phyloP scores from a whole-genome alignment of 306 rosid genomes.

The Aeschynomene evenia region DNA sequence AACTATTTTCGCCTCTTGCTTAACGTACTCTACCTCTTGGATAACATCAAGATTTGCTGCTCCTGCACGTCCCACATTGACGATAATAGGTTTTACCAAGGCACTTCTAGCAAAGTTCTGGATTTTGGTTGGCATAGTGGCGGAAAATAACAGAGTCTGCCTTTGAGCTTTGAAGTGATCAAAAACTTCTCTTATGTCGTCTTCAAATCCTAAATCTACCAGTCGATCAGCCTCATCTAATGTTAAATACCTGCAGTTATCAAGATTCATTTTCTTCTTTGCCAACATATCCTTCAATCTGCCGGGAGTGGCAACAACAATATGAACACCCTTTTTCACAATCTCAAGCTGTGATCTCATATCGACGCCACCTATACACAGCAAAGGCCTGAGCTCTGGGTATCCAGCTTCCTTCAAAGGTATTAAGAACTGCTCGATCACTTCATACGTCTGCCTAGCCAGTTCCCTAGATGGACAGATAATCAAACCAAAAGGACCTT shows the following conservation, averaged over 20 bases:
- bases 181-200: background rate
- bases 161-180: background rate
- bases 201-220: background rate
- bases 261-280: background rate
- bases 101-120: background rate
- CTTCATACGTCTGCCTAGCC: conserved; percentile 80
- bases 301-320: conserved; percentile 63
- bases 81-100: background rate
- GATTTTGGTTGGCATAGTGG: background rate
- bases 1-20: conserved; percentile 74
- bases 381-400: conserved; percentile 71
- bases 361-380: conserved; percentile 81
- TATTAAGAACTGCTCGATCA: conserved; percentile 58
- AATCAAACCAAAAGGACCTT: conserved; percentile 70
- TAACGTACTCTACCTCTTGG: conserved; percentile 78
- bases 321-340: conserved; percentile 77
- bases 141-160: background rate
- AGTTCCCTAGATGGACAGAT: conserved; percentile 78
- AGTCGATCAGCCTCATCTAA: background rate
- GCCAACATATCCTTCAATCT: background rate
- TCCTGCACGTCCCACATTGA: background rate
- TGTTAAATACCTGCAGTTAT: background rate
- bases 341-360: conserved; percentile 66
- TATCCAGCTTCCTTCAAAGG: conserved; percentile 72
- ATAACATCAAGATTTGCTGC: conserved; percentile 55